Evolutionary conservation across 768 basidiomycete species (phyloP), one percentile per base, ranked within the genome.

Genomic region (Tricholoma matsutake): DNA sequence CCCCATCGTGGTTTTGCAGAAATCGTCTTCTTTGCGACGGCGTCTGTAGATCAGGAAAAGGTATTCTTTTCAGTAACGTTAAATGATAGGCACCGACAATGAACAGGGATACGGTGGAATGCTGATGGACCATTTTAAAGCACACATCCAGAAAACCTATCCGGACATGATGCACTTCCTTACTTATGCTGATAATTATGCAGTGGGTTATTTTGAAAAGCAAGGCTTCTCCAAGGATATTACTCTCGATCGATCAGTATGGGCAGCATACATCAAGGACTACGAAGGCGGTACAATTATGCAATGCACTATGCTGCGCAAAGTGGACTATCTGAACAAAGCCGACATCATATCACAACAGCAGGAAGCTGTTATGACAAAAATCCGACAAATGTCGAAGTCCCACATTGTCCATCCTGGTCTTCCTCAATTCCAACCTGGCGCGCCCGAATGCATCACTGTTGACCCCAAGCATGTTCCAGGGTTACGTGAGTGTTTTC

Each of bases 241-340:
- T 63, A 89, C 91, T 0, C 83, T 97, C n/a, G 89, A 89, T 62
- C 84, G 96, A 47, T 86, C 91, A 1, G 81, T 89, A 7, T 99
- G 97, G 97, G 96, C 96, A 0, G 97, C 96, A 10, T 98, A 99
- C 73, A 98, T 99, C 86, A 99, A 98, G 73, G 97, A 99, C 72
- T 99, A 99, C 74, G 97, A 99, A 73, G 96, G 96, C 41, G 96
- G 94, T 16, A 99, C 96, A 49, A 94, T 98, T 77, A 98, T 99
- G 96, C 93, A 96, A 73, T 99, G 97, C 70, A 89, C 89, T 6
- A 89, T 99, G 92, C 75, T 99, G n/a, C 86, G 83, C 56, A 93
- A 92, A 71, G 86, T 98, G 63, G 86, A 94, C 70, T 99, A 98
- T 69, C 81, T 96, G 61, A 81, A 90, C 65, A 94, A 92, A 62